Evolutionary conservation across 2,329 filamentous ascomycete species (phyloP).

Genomic region (Trichoderma sp.): DNA sequence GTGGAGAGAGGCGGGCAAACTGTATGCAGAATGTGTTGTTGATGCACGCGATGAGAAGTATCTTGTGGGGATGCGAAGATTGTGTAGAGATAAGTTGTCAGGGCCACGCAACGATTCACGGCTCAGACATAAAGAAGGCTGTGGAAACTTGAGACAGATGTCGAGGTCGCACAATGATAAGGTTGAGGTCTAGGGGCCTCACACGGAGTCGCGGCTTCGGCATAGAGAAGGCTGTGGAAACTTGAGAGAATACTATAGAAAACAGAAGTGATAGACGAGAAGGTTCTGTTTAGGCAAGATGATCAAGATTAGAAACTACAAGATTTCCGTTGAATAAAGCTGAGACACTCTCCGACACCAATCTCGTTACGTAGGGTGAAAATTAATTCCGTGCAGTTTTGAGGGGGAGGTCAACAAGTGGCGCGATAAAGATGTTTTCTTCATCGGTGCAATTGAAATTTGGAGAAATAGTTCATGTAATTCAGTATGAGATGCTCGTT

Average conservation of each 20-base stretch:
- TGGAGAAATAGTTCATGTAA: too few relatives aligned
- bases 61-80: not conserved
- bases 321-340: not conserved
- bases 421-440: too few relatives aligned
- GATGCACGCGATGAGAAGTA: conserved; percentile 1
- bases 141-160: not conserved
- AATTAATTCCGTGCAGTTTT: too few relatives aligned
- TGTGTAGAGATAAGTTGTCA: conserved; percentile 4
- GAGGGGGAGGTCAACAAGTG: too few relatives aligned
- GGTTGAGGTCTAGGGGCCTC: not conserved
- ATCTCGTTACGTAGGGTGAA: too few relatives aligned
- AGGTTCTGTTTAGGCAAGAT: not conserved
- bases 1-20: conserved; percentile 1
- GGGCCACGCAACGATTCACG: not conserved
- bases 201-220: not conserved
- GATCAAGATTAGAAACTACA: not conserved
- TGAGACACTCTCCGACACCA: too few relatives aligned
- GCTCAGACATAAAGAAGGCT: conserved; percentile 3
- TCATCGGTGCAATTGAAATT: too few relatives aligned
- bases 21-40: conserved; percentile 10
- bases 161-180: not conserved
- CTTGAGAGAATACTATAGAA: not conserved
- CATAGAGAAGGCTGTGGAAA: not conserved
- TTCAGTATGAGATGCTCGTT: too few relatives aligned
- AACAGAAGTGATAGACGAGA: not conserved